A percentile compares a stretch with the other conserved stretches of the same genome.
These are phyloP conservation scores for Penicillium sp. DNA, from an alignment of 2,329 filamentous ascomycete species.

Conservation along the genomic window DNA sequence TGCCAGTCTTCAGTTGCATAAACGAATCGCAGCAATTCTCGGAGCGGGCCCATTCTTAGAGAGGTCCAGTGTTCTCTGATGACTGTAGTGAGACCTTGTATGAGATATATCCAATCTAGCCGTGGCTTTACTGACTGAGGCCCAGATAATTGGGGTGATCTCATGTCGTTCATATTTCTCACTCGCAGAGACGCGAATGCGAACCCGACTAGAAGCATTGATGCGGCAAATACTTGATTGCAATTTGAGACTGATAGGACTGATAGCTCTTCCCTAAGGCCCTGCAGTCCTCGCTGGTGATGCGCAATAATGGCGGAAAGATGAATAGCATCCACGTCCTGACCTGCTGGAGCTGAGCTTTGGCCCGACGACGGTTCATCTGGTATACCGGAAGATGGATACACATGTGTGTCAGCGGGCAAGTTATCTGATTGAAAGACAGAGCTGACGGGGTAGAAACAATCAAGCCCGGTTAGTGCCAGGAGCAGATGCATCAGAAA, in stretches of 20 bases:
- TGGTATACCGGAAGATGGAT: too few relatives aligned
- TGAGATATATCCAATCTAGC: background rate
- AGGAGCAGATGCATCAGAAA: slow-evolving; percentile 25
- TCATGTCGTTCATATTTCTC: background rate
- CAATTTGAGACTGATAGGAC: background rate
- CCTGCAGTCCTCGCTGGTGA: background rate
- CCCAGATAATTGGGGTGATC: background rate
- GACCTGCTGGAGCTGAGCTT: background rate
- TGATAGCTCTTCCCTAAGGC: background rate
- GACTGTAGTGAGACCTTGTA: background rate
- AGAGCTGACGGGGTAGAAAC: background rate
- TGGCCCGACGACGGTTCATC: background rate
- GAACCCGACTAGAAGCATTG: background rate
- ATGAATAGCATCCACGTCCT: background rate
- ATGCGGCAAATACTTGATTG: background rate
- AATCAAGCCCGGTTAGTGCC: slow-evolving; percentile 21
- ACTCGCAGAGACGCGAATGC: background rate
- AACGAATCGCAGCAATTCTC: background rate
- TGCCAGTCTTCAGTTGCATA: background rate
- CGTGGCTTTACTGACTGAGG: background rate
- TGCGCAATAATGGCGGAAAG: background rate
- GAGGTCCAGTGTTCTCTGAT: background rate
- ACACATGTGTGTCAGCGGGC: background rate
- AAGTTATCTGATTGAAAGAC: too few relatives aligned
- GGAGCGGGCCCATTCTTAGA: background rate